These are phyloP conservation scores for Sanghuangporus weigelae DNA, from an alignment of 1,284 basidiomycete species.

Conservation along the genomic window DNA sequence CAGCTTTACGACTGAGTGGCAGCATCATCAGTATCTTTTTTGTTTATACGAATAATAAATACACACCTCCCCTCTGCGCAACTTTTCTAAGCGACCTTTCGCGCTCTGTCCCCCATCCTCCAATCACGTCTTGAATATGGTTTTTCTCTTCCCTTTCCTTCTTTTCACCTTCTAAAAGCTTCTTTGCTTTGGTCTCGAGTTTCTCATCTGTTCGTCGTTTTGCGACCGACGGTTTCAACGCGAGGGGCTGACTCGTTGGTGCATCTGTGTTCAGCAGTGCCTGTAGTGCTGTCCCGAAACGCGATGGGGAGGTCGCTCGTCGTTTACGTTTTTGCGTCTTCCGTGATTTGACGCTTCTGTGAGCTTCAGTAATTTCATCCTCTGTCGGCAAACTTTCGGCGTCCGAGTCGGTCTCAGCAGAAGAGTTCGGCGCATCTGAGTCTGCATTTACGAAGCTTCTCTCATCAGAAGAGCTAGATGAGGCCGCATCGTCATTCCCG, in stretches of 20 bases:
- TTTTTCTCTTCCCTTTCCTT: constrained; percentile 75
- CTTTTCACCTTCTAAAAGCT: constrained; percentile 60
- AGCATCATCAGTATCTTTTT: neutral
- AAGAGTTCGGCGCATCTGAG: constrained; percentile 25
- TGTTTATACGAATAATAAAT: neutral
- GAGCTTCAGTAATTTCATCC: constrained; percentile 51
- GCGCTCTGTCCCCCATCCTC: constrained; percentile 76
- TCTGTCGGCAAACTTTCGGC: constrained; percentile 42
- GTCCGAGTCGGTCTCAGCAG: constrained; percentile 26
- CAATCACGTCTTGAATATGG: constrained; percentile 69
- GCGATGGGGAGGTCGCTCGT: constrained; percentile 66
- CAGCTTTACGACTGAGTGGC: constrained; percentile 61
- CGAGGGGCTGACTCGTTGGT: constrained; percentile 62
- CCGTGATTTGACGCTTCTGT: constrained; percentile 55
- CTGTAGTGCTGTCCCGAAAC: constrained; percentile 69
- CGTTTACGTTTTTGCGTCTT: constrained; percentile 78
- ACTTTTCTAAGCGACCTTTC: constrained; percentile 74
- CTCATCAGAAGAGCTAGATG: neutral
- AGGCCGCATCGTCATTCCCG: neutral
- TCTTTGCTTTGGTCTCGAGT: constrained; percentile 63
- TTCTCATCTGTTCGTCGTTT: constrained; percentile 68
- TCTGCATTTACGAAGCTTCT: constrained; percentile 28
- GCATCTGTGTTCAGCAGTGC: constrained; percentile 61
- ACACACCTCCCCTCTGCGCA: constrained; percentile 75
- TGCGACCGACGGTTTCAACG: constrained; percentile 67